These are phyloP conservation scores for Sisymbrium altissimum DNA, from an alignment of 345 rosid species.

Conservation along the genomic window DNA sequence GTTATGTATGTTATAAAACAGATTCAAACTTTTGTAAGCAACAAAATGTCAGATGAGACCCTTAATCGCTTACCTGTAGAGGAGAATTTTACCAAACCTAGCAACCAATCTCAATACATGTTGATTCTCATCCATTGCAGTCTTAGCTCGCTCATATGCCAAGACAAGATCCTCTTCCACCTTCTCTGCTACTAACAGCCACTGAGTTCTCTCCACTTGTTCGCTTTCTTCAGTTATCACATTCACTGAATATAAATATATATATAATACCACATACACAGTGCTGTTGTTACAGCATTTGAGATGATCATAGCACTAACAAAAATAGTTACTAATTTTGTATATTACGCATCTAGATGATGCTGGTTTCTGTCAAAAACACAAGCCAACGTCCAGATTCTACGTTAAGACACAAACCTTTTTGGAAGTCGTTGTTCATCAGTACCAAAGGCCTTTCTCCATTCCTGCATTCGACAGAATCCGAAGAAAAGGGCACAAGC, in stretches of 20 bases:
- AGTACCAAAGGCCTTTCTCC: slow-evolving; percentile 44
- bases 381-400: neutral
- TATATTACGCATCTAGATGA: neutral
- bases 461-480: slow-evolving; percentile 21
- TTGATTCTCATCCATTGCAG: slow-evolving; percentile 9
- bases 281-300: neutral
- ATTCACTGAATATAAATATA: too few species aligned
- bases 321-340: neutral
- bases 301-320: neutral
- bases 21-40: neutral
- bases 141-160: slow-evolving; percentile 38
- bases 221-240: slow-evolving; percentile 16
- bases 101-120: slow-evolving; percentile 43
- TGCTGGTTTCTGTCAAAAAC: neutral
- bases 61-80: slow-evolving; percentile 40
- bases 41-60: slow-evolving; percentile 8
- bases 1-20: neutral
- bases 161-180: slow-evolving; percentile 49
- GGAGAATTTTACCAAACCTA: slow-evolving; percentile 53
- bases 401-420: neutral
- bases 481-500: slow-evolving; percentile 39
- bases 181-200: slow-evolving; percentile 45
- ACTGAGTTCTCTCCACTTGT: slow-evolving; percentile 34
- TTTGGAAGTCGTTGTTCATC: slow-evolving; percentile 22
- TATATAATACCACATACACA: neutral